phyloP scores from a whole-genome alignment of 305 asterid species.

The Fraxinus nigra region DNA sequence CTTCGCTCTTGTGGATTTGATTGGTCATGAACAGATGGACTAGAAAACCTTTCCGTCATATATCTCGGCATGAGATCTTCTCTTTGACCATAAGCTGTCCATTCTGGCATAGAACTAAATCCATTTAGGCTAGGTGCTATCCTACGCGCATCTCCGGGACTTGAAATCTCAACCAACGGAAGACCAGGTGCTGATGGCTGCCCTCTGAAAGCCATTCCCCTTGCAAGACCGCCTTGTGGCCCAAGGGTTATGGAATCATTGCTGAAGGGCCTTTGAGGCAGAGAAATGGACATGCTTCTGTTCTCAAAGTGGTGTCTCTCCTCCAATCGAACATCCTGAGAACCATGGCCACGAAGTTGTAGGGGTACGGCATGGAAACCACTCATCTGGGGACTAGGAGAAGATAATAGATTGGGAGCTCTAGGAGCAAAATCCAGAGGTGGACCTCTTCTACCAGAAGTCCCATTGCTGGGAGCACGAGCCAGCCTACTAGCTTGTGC shows the following conservation, averaged over 20 bases:
- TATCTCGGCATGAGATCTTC: conserved; percentile 57
- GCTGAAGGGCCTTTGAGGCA: conserved; percentile 47
- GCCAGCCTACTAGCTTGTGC: conserved; percentile 50
- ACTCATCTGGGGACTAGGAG: conserved; percentile 41
- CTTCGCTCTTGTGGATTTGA: conserved; percentile 37
- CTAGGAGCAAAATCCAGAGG: conserved; percentile 46
- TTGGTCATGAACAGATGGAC: conserved; percentile 41
- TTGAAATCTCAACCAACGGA: conserved; percentile 36
- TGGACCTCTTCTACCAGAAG: conserved; percentile 48
- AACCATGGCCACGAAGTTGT: conserved; percentile 51
- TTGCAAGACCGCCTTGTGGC: conserved; percentile 94
- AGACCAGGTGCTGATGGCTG: conserved; percentile 48
- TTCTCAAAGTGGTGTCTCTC: conserved; percentile 46
- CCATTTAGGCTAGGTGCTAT: conserved; percentile 61
- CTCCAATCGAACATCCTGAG: conserved; percentile 53
- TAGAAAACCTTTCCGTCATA: conserved; percentile 48
- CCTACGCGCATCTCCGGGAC: conserved; percentile 51
- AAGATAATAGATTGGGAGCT: conserved; percentile 45
- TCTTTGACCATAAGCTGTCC: conserved; percentile 53
- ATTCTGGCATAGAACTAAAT: conserved; percentile 50
- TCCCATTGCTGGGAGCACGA: conserved; percentile 49
- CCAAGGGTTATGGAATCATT: conserved; percentile 70
- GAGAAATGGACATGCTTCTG: conserved; percentile 42
- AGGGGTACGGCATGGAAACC: conserved; percentile 46
- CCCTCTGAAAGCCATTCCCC: conserved; percentile 87